Evolutionary conservation across 805 yeast genomes (phyloP).

Genomic region (Wickerhamia fluorescens): DNA sequence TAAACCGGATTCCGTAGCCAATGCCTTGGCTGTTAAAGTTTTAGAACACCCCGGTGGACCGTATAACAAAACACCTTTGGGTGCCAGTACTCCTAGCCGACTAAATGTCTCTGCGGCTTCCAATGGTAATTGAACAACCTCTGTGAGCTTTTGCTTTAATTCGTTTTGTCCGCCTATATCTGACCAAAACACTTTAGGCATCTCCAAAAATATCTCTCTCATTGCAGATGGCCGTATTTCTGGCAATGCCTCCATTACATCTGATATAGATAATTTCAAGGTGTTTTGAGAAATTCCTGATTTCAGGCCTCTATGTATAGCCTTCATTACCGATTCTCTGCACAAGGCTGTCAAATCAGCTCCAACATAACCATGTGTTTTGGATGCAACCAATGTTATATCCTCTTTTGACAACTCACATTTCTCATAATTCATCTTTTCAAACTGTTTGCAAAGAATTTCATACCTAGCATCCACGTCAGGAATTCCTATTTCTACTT

Average conservation of each 20-base stretch:
- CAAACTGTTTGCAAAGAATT: conserved; percentile 59
- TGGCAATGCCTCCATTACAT: conserved; percentile 63
- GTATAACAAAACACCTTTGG: conserved; percentile 85
- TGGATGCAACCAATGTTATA: conserved; percentile 56
- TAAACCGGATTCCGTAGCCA: conserved; percentile 92
- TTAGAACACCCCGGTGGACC: conserved; percentile 99
- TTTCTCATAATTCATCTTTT: conserved; percentile 36
- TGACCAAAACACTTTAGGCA: conserved; percentile 88
- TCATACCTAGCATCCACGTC: conserved; percentile 74
- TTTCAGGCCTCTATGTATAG: conserved; percentile 59
- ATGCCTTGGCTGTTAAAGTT: conserved; percentile 88
- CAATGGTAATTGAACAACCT: conserved; percentile 88
- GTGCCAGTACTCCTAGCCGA: conserved; percentile 77
- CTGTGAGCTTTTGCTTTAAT: conserved; percentile 72
- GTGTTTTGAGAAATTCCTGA: conserved; percentile 17
- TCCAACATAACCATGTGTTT: conserved; percentile 96
- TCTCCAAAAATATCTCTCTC: conserved; percentile 90
- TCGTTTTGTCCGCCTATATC: conserved; percentile 95
- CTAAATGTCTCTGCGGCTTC: conserved; percentile 73
- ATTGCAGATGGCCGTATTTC: conserved; percentile 94
- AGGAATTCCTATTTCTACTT: conserved; percentile 87
- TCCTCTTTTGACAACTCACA: conserved; percentile 48
- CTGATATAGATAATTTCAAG: conserved; percentile 44
- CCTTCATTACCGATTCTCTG: conserved; percentile 80
- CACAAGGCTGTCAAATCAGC: conserved; percentile 87